A percentile compares a stretch with the other conserved stretches of the same genome.
phyloP scores from a whole-genome alignment of 306 rosid genomes.

The Mucuna pruriens region DNA sequence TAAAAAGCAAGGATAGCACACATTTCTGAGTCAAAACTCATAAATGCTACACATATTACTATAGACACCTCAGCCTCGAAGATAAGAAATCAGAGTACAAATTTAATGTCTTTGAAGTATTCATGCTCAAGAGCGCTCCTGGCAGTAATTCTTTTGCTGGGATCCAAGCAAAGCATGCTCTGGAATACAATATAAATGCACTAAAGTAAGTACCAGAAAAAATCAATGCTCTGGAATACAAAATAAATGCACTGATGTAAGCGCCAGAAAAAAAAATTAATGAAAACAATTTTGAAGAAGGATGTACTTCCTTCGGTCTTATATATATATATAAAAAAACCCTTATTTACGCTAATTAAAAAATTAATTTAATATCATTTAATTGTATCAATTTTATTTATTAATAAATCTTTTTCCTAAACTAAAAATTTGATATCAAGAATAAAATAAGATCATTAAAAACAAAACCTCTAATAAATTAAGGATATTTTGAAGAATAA shows the following conservation, averaged over 20 bases:
- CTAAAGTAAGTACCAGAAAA: not conserved
- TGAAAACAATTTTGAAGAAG: constrained; percentile 6
- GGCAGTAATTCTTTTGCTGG: constrained; percentile 88
- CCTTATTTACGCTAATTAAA: no score
- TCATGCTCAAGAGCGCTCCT: constrained; percentile 96
- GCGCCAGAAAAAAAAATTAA: constrained; percentile 23
- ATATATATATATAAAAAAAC: no score
- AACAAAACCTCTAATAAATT: no score
- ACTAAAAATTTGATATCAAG: no score
- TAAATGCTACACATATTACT: constrained; percentile 57
- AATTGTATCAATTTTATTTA: no score
- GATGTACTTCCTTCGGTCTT: no score
- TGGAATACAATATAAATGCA: constrained; percentile 48
- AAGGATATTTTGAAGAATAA: no score
- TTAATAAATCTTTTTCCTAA: no score
- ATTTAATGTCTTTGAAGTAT: constrained; percentile 87
- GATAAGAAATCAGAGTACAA: constrained; percentile 63
- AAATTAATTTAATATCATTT: no score
- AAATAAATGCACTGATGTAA: constrained; percentile 14
- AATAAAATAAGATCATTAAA: no score
- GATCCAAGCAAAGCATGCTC: constrained; percentile 98
- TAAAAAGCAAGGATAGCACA: constrained; percentile 51
- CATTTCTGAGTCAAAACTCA: constrained; percentile 59
- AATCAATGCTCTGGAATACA: constrained; percentile 78
- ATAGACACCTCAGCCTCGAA: constrained; percentile 62